These are phyloP conservation scores for Exsudoporus floridanus DNA, from an alignment of 1,284 basidiomycete species.

Conservation along the genomic window DNA sequence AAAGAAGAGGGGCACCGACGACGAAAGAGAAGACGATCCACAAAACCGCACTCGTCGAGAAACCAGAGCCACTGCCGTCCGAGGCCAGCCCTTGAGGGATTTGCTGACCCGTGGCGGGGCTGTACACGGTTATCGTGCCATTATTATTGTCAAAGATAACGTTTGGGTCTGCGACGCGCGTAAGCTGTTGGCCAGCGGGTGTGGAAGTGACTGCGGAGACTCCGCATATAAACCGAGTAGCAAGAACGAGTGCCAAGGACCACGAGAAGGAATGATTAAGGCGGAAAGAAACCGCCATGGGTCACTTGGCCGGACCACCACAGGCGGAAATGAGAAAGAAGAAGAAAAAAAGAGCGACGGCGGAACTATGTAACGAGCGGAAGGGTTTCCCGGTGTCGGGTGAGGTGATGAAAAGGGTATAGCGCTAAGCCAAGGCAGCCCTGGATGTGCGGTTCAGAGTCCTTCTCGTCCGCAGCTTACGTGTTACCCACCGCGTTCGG, in stretches of 20 bases:
- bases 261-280: constrained; percentile 17
- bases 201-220: constrained; percentile 12
- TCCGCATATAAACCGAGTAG: constrained; percentile 2
- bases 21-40: constrained; percentile 56
- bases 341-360: constrained; percentile 10
- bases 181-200: constrained; percentile 14
- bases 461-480: constrained; percentile 4
- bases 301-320: constrained; percentile 17
- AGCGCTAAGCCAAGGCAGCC: constrained; percentile 5
- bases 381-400: neutral
- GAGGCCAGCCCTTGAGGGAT: constrained; percentile 56
- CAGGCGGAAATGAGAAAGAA: constrained; percentile 1
- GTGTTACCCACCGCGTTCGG: constrained; percentile 3
- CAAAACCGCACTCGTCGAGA: constrained; percentile 48
- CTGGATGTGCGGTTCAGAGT: neutral
- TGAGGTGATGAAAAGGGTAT: constrained; percentile 6
- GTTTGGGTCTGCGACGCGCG: constrained; percentile 25
- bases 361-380: constrained; percentile 14
- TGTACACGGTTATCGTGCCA: constrained; percentile 46
- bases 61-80: constrained; percentile 56
- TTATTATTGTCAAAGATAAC: constrained; percentile 37
- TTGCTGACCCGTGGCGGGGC: constrained; percentile 41
- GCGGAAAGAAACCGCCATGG: constrained; percentile 30
- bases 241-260: constrained; percentile 15
- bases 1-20: constrained; percentile 52